Evolutionary conservation across 352 stramenopile genomes (phyloP), one percentile per base, ranked within the genome.

Genomic region (Elongisporangium senticosum): DNA sequence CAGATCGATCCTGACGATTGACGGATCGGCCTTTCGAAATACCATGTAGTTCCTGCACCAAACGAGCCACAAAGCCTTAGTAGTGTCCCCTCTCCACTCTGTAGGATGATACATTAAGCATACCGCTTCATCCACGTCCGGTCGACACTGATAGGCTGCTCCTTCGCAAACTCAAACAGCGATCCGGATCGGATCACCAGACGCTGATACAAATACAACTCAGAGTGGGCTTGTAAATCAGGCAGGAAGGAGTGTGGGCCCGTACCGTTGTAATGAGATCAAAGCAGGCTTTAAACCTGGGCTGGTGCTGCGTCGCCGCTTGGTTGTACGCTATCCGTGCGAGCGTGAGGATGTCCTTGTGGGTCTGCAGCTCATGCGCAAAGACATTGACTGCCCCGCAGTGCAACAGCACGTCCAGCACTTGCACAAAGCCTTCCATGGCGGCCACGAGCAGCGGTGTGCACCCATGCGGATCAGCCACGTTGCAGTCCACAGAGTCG

Each of bases 381-480:
- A 43, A 43, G 33, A 43, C 4, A 10, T 43, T 17, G 33, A 43
- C 33, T 17, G 33, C 33, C 2, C 33, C 33, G 11, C 33, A 43
- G 33, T 43, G 33, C 33, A 43, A 10, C 33, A 43, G 33, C 11
- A 43, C 10, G 33, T 43, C 33, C 10, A 43, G 11, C 8, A 43
- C 33, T 43, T 43, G 33, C 33, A 43, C 10, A 4, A 3, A 17
- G 10, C 33, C 33, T 15, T 43, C 33, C 13, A 43, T 43, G 10
- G 33, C 33, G 11, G 33, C 33, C 33, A 43, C 2, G 10, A 43
- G 79, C 53, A 96, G 68, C 49, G 85, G 77, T 53, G 81, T 87
- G 33, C 69, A 75, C 40, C 86, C 84, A 43, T 86, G 73, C 10
- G 67, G 39, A 56, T 94, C 86, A 21, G 72, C 61, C 19, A 62